Conservation (phyloP, 2,329 filamentous ascomycete species). For the Diplocarpon mali region DNA sequence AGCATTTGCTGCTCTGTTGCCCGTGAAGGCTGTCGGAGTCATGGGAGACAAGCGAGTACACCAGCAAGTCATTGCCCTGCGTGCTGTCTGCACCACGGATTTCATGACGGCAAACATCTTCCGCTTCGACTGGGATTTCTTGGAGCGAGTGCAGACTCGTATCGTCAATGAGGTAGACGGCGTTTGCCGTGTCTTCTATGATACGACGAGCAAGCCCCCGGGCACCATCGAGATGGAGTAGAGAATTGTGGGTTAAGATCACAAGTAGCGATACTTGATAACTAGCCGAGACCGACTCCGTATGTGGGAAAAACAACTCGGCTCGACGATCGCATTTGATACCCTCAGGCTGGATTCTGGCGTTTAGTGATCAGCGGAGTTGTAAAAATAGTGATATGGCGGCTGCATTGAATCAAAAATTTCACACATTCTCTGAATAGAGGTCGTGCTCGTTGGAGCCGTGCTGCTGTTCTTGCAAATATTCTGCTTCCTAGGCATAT, state of each 20-base stretch:
- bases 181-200: conserved; percentile 60
- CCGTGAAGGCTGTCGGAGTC: conserved; percentile 54
- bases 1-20: conserved; percentile 58
- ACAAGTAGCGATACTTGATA: too few species aligned
- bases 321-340: too few species aligned
- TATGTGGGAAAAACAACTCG: too few species aligned
- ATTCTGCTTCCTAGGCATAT: too few species aligned
- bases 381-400: too few species aligned
- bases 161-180: conserved; percentile 60
- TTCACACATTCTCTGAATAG: neutral
- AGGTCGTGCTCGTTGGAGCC: too few species aligned
- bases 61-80: conserved; percentile 48
- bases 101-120: conserved; percentile 30
- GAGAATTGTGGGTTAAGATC: conserved; percentile 1
- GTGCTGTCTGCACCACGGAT: conserved; percentile 47
- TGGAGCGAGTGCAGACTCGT: conserved; percentile 52
- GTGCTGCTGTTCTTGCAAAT: too few species aligned
- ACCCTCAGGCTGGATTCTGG: too few species aligned
- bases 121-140: conserved; percentile 47
- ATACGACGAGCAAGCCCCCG: conserved; percentile 41
- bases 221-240: conserved; percentile 65
- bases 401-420: neutral
- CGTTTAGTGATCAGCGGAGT: too few species aligned
- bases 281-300: too few species aligned
- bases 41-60: conserved; percentile 59